Percentiles rank a stretch among this genome's conserved stretches.
Conservation (phyloP, 805 yeast genomes). For the Candida maris region DNA sequence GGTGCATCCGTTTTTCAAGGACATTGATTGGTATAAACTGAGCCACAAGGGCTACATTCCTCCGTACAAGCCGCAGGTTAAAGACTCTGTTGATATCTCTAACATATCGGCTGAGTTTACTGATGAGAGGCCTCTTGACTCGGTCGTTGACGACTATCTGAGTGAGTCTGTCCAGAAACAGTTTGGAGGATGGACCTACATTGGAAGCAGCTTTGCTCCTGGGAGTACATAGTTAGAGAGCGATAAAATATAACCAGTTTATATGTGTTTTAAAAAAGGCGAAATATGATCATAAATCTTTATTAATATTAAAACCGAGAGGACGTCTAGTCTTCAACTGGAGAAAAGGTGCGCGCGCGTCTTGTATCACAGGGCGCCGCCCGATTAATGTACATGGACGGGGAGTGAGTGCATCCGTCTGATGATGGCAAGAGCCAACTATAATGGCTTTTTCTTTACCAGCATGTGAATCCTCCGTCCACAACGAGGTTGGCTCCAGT, state of each 20-base stretch:
- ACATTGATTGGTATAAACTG: constrained; percentile 85
- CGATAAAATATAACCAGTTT: neutral
- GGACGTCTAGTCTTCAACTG: neutral
- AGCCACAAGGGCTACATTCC: constrained; percentile 86
- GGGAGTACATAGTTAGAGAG: constrained; percentile 10
- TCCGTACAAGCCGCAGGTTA: constrained; percentile 91
- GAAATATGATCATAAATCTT: neutral
- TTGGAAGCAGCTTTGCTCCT: constrained; percentile 44
- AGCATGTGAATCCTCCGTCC: constrained; percentile 84
- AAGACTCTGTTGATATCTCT: constrained; percentile 81
- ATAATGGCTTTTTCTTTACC: no score
- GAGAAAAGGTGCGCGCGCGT: no score
- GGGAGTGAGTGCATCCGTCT: no score
- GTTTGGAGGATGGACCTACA: constrained; percentile 98
- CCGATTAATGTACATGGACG: no score
- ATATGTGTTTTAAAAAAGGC: neutral
- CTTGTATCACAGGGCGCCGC: no score
- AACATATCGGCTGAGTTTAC: constrained; percentile 93
- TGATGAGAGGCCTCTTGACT: constrained; percentile 87
- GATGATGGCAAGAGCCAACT: no score
- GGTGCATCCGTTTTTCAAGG: constrained; percentile 78
- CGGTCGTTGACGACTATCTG: constrained; percentile 88
- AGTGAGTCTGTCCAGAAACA: constrained; percentile 96
- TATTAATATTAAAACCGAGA: neutral
- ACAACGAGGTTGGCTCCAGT: constrained; percentile 81